Evolutionary conservation across 495 filamentous ascomycete genomes (phyloP), one percentile per base, ranked within the genome.

Genomic region (Xylaria acuta): DNA sequence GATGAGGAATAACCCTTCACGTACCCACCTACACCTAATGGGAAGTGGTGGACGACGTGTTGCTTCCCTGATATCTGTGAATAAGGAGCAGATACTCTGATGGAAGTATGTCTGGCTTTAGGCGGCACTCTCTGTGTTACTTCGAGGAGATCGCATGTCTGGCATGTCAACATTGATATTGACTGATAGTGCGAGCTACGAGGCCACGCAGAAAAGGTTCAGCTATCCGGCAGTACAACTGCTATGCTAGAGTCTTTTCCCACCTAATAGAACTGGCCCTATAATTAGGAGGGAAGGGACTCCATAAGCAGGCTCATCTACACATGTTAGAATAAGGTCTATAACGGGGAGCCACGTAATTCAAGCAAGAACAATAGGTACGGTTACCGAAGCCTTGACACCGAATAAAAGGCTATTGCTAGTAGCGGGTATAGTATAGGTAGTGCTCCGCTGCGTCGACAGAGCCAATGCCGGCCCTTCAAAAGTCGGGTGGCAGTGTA

Each of bases 271-370:
- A 38, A 38, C 36, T 38, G 36, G 36, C 3, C 36, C 36, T 38
- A 38, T 38, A 3, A 38, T 38, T 38, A 38, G 36, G 36, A 3
- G 7, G 36, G 7, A 38, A 38, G 36, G 7, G 36, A 7, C 36
- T 38, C 36, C 3, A 38, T 3, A 3, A 7, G 36, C 3, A 38
- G 20, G 34, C 16, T 11, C 36, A n/a, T 27, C 38, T 47, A 43
- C 8, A 22, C 53, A 43, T 22, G 25, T 41, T 18, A 45, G 34
- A 45, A 34, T 16, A 20, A 7, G 5, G 40, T 59, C 65, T 30
- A 54, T 40, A 43, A 16, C 22, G 14, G 25, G 41, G 41, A 49
- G 43, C 41, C 40, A 69, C 41, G 30, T 49, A 69, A 63, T 32
- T 36, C 1, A 49, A 25, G 27, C 0, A 34, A 22, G 30, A 1